Evolutionary conservation across 2,329 filamentous ascomycete species (phyloP).

Genomic region (Fusarium mexicanum): DNA sequence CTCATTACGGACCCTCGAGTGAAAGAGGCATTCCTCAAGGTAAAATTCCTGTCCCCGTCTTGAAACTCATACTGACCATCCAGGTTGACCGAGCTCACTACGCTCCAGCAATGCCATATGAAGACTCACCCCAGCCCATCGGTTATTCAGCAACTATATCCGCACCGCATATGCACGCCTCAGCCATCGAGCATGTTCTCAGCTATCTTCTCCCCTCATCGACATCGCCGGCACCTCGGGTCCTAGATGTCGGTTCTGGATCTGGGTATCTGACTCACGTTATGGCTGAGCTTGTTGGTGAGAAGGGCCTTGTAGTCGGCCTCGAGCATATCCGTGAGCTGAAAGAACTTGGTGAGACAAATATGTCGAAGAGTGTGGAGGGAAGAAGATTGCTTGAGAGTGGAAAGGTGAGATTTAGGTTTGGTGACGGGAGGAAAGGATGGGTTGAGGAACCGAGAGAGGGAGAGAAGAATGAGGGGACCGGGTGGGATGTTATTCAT

Average conservation of each 20-base stretch:
- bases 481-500: conserved; percentile 90
- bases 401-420: conserved; percentile 76
- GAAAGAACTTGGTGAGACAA: conserved; percentile 68
- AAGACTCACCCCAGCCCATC: conserved; percentile 65
- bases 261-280: conserved; percentile 90
- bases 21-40: conserved; percentile 81
- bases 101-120: conserved; percentile 75
- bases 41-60: conserved; percentile 47
- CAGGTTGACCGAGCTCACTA: conserved; percentile 92
- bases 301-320: conserved; percentile 67
- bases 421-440: conserved; percentile 78
- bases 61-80: neutral
- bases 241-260: conserved; percentile 80
- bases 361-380: conserved; percentile 70
- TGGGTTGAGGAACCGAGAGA: conserved; percentile 58
- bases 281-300: conserved; percentile 78
- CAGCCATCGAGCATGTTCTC: conserved; percentile 61
- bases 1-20: conserved; percentile 79
- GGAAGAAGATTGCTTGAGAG: conserved; percentile 69
- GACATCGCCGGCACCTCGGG: conserved; percentile 54
- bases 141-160: conserved; percentile 66
- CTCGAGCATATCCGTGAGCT: conserved; percentile 78
- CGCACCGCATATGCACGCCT: conserved; percentile 70
- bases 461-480: conserved; percentile 59
- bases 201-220: conserved; percentile 53